Percentiles rank a stretch among this genome's conserved stretches.
These are phyloP conservation scores for Cubamyces sp. DNA, from an alignment of 768 basidiomycete genomes.

Conservation along the genomic window DNA sequence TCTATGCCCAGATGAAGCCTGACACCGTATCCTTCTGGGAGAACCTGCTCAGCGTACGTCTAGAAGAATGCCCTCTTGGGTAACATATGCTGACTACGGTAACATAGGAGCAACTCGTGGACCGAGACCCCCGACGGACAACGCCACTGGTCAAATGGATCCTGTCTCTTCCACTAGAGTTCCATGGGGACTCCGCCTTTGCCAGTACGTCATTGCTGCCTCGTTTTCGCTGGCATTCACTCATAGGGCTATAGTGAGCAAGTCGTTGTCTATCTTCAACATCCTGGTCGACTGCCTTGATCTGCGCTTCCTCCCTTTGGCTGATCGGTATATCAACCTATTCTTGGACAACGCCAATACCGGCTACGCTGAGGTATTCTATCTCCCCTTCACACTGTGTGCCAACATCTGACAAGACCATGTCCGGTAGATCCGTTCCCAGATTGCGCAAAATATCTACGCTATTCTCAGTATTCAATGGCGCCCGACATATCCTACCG, in stretches of 20 bases:
- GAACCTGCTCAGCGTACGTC: conserved; percentile 56
- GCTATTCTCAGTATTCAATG: conserved; percentile 63
- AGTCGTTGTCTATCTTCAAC: conserved; percentile 68
- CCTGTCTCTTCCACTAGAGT: conserved; percentile 74
- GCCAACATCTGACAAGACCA: not conserved
- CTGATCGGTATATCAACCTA: conserved; percentile 69
- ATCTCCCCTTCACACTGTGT: not conserved
- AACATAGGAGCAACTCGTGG: conserved; percentile 47
- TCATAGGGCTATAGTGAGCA: conserved; percentile 61
- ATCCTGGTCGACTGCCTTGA: conserved; percentile 69
- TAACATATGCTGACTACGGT: not conserved
- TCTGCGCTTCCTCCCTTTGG: conserved; percentile 64
- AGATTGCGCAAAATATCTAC: conserved; percentile 69
- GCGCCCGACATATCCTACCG: conserved; percentile 67
- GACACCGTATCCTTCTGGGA: conserved; percentile 85
- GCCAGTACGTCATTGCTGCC: conserved; percentile 55
- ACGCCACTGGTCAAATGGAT: conserved; percentile 78
- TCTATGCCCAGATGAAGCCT: conserved; percentile 79
- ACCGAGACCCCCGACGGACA: conserved; percentile 81
- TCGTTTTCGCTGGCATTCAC: conserved; percentile 11
- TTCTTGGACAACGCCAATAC: conserved; percentile 80
- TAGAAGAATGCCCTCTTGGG: conserved; percentile 6
- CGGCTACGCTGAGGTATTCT: conserved; percentile 79
- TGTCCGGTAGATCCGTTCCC: conserved; percentile 59
- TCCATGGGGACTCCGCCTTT: conserved; percentile 85